Percentiles rank a stretch among this genome's conserved stretches.
Evolutionary conservation across 2,329 filamentous ascomycete species (phyloP).

Genomic region (Coniochaeta sp.): DNA sequence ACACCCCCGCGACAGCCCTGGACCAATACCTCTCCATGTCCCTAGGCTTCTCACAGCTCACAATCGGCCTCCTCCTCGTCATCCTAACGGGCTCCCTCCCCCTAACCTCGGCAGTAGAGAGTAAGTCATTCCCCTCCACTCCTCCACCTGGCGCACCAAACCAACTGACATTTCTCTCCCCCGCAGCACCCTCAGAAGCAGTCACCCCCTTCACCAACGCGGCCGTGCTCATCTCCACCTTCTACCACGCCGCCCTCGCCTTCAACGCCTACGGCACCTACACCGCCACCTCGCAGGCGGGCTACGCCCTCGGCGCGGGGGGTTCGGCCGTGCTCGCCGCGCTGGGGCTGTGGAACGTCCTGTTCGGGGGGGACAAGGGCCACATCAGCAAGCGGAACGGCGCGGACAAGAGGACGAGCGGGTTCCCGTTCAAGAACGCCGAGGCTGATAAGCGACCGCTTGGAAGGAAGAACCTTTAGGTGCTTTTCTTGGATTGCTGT

Average conservation of each 20-base stretch:
- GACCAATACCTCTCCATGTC: constrained; percentile 69
- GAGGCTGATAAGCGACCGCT: constrained; percentile 22
- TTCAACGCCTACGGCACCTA: constrained; percentile 66
- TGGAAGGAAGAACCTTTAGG: constrained; percentile 9
- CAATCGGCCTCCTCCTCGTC: constrained; percentile 56
- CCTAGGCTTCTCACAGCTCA: constrained; percentile 60
- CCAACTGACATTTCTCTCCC: background rate
- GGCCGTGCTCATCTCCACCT: constrained; percentile 56
- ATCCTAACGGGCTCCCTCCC: constrained; percentile 67
- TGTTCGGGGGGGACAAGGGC: constrained; percentile 30
- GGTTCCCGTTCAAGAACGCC: constrained; percentile 29
- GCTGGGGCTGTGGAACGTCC: constrained; percentile 55
- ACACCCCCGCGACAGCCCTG: constrained; percentile 36
- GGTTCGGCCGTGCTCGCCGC: constrained; percentile 50
- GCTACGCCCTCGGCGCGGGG: constrained; percentile 53
- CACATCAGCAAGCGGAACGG: constrained; percentile 30
- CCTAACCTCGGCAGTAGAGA: constrained; percentile 41
- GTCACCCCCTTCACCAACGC: constrained; percentile 59
- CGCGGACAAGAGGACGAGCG: constrained; percentile 32
- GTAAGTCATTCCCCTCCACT: constrained; percentile 20
- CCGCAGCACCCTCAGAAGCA: constrained; percentile 27
- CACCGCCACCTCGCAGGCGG: constrained; percentile 45
- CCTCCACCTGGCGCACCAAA: background rate
- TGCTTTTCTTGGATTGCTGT: background rate
- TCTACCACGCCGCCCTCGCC: constrained; percentile 57